Base-by-base conservation (phyloP, 495 filamentous ascomycete genomes). In the Venustampulla echinocandica region DNA sequence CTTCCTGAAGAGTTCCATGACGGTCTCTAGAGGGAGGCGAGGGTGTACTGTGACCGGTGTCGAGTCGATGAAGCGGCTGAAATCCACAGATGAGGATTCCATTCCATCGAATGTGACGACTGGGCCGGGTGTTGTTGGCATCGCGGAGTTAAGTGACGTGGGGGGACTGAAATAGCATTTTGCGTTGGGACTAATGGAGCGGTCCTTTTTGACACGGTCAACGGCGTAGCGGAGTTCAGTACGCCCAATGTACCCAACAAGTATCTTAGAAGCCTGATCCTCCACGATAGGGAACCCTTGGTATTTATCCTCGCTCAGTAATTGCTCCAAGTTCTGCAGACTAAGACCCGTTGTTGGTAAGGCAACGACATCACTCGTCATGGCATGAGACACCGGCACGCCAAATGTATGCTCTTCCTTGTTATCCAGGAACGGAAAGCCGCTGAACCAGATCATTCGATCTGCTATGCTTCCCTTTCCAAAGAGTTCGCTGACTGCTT, bases 1-100 rank as follows among this genome's bases (percentile, higher is more conserved):
- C 70, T 98, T 98, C 60, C 92, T 90, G 73, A 98, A 98, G 35
- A 97, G 78, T 61, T 98, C 92, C 88, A 97, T 96, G 35, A 95
- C 92, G 0, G 92, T 98, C 64, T 98, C 92, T 0, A 98, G 77
- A 0, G 90, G 86, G 4, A 96, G 78, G 1, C 87, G 82, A 0
- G 92, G 92, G 59, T 98, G 93, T 5, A 89, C 89, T 1, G 89
- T 83, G 4, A 97, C 72, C 3, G 93, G 92, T 0, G 90, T 94
- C 36, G 87, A 76, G 62, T 98, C 89, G 30, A 94, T 83, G 59
- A 90, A 96, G 23, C 81, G 80, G 54, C 79, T 82, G 56, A 98
- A 90, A 62, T 97, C 87, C 19, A 97, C 68, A 4, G 75, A 69
- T n/a, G 73, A 67, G 6, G 75, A 79, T 53, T 73, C 73, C 47